phyloP scores from a whole-genome alignment of 768 basidiomycete species.

The Hygrocybe coccinea region DNA sequence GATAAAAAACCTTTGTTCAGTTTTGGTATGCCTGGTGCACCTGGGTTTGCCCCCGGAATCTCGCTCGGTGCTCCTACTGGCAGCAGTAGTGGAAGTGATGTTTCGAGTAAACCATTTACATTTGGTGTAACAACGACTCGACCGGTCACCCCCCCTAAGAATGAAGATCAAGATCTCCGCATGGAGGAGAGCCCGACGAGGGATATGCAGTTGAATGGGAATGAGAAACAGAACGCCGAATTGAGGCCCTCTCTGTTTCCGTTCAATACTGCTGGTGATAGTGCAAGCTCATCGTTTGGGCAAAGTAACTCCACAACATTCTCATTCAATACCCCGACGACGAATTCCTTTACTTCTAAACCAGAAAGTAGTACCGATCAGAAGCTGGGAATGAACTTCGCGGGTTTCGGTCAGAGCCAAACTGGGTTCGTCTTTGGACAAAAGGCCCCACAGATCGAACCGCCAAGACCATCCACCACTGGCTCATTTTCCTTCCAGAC shows the following conservation, averaged over 20 bases:
- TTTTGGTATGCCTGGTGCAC: constrained; percentile 37
- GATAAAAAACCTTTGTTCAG: constrained; percentile 38
- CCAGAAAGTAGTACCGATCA: constrained; percentile 43
- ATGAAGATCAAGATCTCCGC: constrained; percentile 57
- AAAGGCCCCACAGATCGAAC: constrained; percentile 31
- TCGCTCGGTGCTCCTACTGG: constrained; percentile 43
- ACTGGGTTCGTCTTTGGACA: constrained; percentile 48
- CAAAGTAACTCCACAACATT: constrained; percentile 31
- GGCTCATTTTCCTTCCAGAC: constrained; percentile 48
- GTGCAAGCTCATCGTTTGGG: constrained; percentile 34
- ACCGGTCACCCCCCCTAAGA: constrained; percentile 62
- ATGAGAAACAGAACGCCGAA: constrained; percentile 32
- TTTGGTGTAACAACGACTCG: constrained; percentile 46
- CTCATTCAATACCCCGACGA: constrained; percentile 37
- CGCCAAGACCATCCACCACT: constrained; percentile 36
- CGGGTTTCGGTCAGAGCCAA: constrained; percentile 43
- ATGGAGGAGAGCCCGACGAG: constrained; percentile 83
- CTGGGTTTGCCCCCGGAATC: constrained; percentile 34
- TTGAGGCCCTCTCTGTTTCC: constrained; percentile 44
- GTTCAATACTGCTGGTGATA: constrained; percentile 38
- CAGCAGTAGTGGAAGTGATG: constrained; percentile 35
- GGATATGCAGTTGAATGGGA: constrained; percentile 46
- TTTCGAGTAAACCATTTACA: constrained; percentile 47
- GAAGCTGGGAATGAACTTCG: constrained; percentile 32
- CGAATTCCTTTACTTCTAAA: constrained; percentile 45